A percentile compares a stretch with the other conserved stretches of the same genome.
Evolutionary conservation across 2,329 filamentous ascomycete genomes (phyloP).

Genomic region (Plenodomus tracheiphilus): DNA sequence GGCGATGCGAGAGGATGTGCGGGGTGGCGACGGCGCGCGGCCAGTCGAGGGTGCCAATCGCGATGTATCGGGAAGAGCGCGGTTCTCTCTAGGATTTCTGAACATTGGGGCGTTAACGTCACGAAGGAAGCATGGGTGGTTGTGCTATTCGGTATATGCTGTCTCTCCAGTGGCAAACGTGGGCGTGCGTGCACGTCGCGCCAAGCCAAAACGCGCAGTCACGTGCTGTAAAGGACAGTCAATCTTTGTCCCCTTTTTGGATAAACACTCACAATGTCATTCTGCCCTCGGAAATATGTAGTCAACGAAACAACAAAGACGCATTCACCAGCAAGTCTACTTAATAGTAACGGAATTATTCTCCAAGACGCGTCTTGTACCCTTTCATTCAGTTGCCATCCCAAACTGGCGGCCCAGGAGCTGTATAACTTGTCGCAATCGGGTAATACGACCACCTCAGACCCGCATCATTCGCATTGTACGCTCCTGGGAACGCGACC

Average conservation of each 20-base stretch:
- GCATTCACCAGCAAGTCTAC: too few species aligned
- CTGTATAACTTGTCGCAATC: constrained; percentile 30
- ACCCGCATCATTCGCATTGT: constrained; percentile 34
- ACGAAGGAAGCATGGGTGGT: not conserved
- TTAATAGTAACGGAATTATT: not conserved
- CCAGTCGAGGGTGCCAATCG: constrained; percentile 52
- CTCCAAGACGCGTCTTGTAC: not conserved
- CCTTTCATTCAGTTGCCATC: constrained; percentile 7
- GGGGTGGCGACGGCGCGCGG: constrained; percentile 57
- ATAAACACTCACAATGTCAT: not conserved
- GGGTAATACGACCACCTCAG: constrained; percentile 38
- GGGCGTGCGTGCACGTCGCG: not conserved
- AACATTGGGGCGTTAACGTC: constrained; percentile 49
- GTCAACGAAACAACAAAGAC: not conserved
- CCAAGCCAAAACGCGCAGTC: not conserved
- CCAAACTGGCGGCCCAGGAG: constrained; percentile 34
- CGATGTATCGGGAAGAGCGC: constrained; percentile 34
- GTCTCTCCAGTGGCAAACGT: too few species aligned
- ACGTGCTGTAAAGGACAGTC: not conserved
- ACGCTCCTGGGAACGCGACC: constrained; percentile 49
- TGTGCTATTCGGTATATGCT: too few species aligned
- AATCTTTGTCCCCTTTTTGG: not conserved
- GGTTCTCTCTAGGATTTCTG: constrained; percentile 57
- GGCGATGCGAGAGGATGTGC: constrained; percentile 16
- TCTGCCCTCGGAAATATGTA: not conserved